These are phyloP conservation scores for Linum trigynum DNA, from an alignment of 345 rosid species.

Conservation along the genomic window DNA sequence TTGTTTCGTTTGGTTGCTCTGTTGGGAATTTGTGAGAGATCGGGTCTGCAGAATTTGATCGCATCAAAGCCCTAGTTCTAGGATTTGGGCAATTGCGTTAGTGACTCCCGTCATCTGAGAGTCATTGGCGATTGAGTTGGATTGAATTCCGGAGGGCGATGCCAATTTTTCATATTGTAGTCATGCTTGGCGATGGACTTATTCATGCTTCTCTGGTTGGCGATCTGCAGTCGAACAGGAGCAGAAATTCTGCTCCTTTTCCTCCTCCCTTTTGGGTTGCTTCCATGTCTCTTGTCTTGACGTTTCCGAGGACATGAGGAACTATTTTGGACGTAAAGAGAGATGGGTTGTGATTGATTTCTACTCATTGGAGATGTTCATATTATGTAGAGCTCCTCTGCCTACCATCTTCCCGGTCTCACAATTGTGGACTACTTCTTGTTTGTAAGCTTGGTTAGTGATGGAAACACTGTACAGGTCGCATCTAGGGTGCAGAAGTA, in stretches of 20 bases:
- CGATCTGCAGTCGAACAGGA: neutral
- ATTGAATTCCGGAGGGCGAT: constrained; percentile 6
- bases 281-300: neutral
- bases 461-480: neutral
- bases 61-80: neutral
- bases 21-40: neutral
- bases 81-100: neutral
- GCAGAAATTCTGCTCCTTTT: neutral
- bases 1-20: neutral
- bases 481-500: neutral
- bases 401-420: neutral
- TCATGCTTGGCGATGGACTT: constrained; percentile 6
- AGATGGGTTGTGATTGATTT: neutral
- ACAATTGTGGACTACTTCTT: neutral
- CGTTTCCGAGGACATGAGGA: neutral
- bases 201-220: neutral
- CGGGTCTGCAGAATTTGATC: too few species aligned
- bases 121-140: neutral
- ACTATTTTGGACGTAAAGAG: neutral
- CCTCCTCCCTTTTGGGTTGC: too few species aligned
- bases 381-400: too few species aligned
- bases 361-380: neutral
- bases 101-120: neutral
- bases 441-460: neutral
- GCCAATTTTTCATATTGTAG: constrained; percentile 14